These are phyloP conservation scores for Brassica nigra DNA, from an alignment of 345 rosid genomes.

Conservation along the genomic window DNA sequence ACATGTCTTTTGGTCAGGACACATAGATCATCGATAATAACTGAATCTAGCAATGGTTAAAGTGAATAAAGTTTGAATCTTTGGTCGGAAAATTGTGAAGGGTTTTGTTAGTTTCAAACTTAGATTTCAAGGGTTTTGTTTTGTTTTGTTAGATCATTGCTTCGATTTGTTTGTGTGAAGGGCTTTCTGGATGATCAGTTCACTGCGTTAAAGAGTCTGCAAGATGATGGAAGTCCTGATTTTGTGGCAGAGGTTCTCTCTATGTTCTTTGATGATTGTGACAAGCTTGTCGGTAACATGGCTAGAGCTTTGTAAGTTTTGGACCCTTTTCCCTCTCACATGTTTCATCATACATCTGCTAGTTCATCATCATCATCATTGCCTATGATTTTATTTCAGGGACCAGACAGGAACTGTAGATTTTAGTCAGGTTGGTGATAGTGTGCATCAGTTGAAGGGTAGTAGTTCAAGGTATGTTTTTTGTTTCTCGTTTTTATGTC, in stretches of 20 bases:
- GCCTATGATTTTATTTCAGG: not conserved
- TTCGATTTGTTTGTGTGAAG: conserved; percentile 36
- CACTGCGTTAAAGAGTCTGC: conserved; percentile 69
- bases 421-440: not conserved
- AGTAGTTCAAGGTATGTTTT: not conserved
- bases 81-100: not conserved
- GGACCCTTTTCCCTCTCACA: not conserved
- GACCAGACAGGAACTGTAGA: conserved; percentile 2
- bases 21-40: not conserved
- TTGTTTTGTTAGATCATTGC: not conserved
- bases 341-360: not conserved
- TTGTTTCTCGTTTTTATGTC: not conserved
- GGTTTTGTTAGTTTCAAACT: not conserved
- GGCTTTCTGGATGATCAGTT: conserved; percentile 79
- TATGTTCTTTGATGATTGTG: conserved; percentile 83
- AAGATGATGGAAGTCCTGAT: conserved; percentile 83
- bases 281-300: conserved; percentile 68
- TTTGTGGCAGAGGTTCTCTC: conserved; percentile 69
- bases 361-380: not conserved
- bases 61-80: not conserved
- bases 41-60: not conserved
- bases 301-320: conserved; percentile 67
- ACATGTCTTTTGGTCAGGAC: not conserved
- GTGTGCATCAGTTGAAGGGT: not conserved
- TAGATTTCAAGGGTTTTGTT: too few species aligned